Percentiles rank a stretch among this genome's conserved stretches.
phyloP scores from a whole-genome alignment of 1,139 yeast species.

The Lodderomyces elongisporus region DNA sequence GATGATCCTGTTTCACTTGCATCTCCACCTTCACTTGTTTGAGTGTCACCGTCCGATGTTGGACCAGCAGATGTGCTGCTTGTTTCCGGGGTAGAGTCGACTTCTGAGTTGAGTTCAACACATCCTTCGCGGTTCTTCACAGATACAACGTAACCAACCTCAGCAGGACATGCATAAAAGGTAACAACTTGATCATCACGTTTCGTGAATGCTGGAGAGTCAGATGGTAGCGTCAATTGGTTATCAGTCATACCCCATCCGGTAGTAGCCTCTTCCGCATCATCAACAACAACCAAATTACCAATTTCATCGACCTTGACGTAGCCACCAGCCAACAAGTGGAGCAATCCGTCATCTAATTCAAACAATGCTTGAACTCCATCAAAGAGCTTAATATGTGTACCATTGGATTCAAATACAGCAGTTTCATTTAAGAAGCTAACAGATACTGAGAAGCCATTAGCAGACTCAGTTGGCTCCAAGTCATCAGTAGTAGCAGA shows the following conservation, averaged over 20 bases:
- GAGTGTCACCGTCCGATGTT: slow-evolving; percentile 7
- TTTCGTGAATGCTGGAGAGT: slow-evolving; percentile 1
- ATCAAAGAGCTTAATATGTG: slow-evolving; percentile 5
- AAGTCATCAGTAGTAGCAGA: neutral
- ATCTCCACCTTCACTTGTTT: slow-evolving; percentile 19
- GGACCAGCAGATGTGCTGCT: neutral
- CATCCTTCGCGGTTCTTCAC: slow-evolving; percentile 4
- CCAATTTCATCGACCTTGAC: slow-evolving; percentile 2
- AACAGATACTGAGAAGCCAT: slow-evolving; percentile 22
- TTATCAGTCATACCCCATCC: slow-evolving; percentile 4
- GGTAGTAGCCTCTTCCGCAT: slow-evolving; percentile 2
- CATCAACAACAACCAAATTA: slow-evolving; percentile 3
- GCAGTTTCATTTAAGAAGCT: slow-evolving; percentile 1
- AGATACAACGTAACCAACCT: slow-evolving; percentile 4
- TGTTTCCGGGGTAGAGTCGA: slow-evolving; percentile 1
- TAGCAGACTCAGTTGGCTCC: too few species aligned
- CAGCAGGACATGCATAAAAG: slow-evolving; percentile 6
- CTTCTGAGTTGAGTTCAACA: neutral
- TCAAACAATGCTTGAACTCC: slow-evolving; percentile 2
- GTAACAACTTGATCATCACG: slow-evolving; percentile 4
- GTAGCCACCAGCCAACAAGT: slow-evolving; percentile 1
- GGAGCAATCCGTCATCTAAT: slow-evolving; percentile 4
- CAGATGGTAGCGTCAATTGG: slow-evolving; percentile 1
- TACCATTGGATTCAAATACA: slow-evolving; percentile 3
- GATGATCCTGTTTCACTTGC: slow-evolving; percentile 5